These are phyloP conservation scores for Leptographium radiaticola DNA, from an alignment of 2,329 filamentous ascomycete species.

Conservation along the genomic window DNA sequence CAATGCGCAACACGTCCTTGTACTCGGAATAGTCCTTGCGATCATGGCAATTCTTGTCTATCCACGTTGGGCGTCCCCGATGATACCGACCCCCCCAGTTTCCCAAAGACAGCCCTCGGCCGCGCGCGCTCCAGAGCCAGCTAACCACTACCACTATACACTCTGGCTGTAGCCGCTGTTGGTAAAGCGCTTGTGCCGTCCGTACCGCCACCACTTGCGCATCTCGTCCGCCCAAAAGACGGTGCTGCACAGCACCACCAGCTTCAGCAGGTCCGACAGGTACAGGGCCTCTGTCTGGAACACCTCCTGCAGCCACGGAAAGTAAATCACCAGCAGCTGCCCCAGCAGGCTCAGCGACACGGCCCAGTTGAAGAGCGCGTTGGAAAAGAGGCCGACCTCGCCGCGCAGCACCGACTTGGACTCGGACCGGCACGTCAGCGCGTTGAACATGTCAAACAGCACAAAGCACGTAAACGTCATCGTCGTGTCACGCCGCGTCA, in stretches of 20 bases:
- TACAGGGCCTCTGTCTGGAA: slow-evolving; percentile 89
- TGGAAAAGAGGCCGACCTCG: slow-evolving; percentile 71
- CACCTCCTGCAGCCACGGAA: slow-evolving; percentile 82
- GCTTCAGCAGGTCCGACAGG: slow-evolving; percentile 57
- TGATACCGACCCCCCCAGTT: too few species aligned
- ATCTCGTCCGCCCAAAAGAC: slow-evolving; percentile 94
- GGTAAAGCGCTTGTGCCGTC: slow-evolving; percentile 42
- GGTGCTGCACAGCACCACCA: slow-evolving; percentile 66
- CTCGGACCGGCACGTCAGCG: slow-evolving; percentile 82
- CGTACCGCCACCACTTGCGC: slow-evolving; percentile 63
- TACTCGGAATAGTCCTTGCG: too few species aligned
- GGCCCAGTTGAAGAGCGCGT: slow-evolving; percentile 93
- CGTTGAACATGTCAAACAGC: slow-evolving; percentile 99
- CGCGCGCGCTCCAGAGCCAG: too few species aligned
- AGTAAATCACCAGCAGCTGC: slow-evolving; percentile 84
- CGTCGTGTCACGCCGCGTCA: slow-evolving; percentile 89
- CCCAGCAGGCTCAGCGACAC: slow-evolving; percentile 74
- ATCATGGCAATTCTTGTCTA: too few species aligned
- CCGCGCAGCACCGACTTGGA: slow-evolving; percentile 79
- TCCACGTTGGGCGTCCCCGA: too few species aligned
- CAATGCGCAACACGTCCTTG: too few species aligned
- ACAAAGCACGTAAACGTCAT: slow-evolving; percentile 99
- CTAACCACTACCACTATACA: slow-evolving; percentile 33
- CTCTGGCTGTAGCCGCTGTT: slow-evolving; percentile 55
- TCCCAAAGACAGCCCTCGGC: too few species aligned